Base-by-base conservation (phyloP, 805 yeast genomes). In the Lipomyces japonicus region DNA sequence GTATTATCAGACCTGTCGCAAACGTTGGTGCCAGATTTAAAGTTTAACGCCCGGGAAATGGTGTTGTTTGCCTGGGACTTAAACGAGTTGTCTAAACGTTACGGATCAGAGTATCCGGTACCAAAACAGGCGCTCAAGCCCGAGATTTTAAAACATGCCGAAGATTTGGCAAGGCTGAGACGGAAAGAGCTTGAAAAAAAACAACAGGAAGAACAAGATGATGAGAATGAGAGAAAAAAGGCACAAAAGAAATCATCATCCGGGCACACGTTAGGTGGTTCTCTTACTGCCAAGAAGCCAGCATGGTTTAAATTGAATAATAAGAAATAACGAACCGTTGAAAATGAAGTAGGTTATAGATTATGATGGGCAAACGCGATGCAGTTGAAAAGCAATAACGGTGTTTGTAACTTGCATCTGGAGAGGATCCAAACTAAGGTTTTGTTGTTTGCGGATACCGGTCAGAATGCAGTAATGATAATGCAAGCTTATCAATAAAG, bases 1-100 rank as follows among this genome's bases (percentile, higher is more conserved):
- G 48, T 60, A 1, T 53, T 81, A 1, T 53, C 61, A 1, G 67
- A 68, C 44, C 58, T 64, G 0, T 53, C 64, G 0, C 61, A 61
- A 48, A 56, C 52, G 21, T 61, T 77, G 35, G 68, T 71, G 1
- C 60, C 60, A 0, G 75, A 73, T 40, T 65, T 71, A 45, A 63
- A 66, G 2, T 73, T 81, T 50, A 77, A 77, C 1, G 58, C 74
- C 12, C 75, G 80, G 51, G 77, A 74, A 7, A 59, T 78, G 35
- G 55, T 78, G 12, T 36, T 71, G 4, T 70, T 76, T 42, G 68
- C 69, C 19, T 63, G 65, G 60, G 53, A 50, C 3, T 42, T 55
- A 39, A 16, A 25, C 48, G 51, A 2, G 68, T 67, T 45, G n/a
- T 44, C 1, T 63, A 62, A 47, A 25, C 43, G 39, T 35, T 10